phyloP scores from a whole-genome alignment of 1,284 basidiomycete species.

The Vanrija sp. region DNA sequence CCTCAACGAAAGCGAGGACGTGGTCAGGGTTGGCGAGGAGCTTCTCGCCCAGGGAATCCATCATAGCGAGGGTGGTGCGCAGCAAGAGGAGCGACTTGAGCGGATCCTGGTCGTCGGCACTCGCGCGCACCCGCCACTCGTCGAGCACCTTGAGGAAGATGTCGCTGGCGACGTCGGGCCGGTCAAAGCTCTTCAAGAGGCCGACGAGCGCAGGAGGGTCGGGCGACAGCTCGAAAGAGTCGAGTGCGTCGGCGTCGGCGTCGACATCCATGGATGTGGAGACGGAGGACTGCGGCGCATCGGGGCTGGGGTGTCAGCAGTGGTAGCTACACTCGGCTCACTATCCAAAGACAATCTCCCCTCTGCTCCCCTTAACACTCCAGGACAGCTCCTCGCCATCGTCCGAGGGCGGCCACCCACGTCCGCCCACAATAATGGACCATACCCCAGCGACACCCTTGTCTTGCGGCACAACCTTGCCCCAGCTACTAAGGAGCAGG shows the following conservation, averaged over 20 bases:
- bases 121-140: constrained; percentile 56
- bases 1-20: constrained; percentile 71
- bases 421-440: constrained; percentile 58
- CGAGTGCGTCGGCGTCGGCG: constrained; percentile 54
- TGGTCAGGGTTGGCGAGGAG: constrained; percentile 66
- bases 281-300: constrained; percentile 22
- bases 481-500: constrained; percentile 68
- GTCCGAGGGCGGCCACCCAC: constrained; percentile 35
- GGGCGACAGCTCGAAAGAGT: constrained; percentile 66
- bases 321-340: not conserved
- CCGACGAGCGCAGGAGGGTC: constrained; percentile 64
- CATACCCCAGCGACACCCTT: constrained; percentile 62
- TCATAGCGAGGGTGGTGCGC: constrained; percentile 74
- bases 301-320: not conserved
- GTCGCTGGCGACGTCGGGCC: constrained; percentile 64
- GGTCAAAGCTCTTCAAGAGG: constrained; percentile 62
- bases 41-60: constrained; percentile 61
- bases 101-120: constrained; percentile 47
- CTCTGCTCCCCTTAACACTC: constrained; percentile 18
- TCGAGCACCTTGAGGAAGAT: constrained; percentile 71
- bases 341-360: constrained; percentile 10
- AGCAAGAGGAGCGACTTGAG: constrained; percentile 60
- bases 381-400: constrained; percentile 27
- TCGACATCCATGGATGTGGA: constrained; percentile 53
- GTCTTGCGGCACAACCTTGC: constrained; percentile 56